Conservation (phyloP, 2,329 filamentous ascomycete species). For the Geosmithia putterillii region DNA sequence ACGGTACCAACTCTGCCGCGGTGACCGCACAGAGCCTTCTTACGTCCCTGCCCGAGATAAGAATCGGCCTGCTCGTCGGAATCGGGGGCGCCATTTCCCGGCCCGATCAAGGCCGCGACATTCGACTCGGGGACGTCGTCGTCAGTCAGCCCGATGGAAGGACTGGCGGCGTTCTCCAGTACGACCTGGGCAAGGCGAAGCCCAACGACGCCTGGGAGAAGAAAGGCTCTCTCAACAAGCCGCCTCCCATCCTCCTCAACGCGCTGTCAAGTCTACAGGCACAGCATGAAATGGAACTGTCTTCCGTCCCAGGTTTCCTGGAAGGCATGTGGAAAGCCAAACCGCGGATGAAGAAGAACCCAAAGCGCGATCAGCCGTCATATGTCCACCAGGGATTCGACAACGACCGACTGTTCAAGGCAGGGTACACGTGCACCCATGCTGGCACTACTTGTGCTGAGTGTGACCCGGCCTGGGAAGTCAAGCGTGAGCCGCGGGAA, state of each 20-base stretch:
- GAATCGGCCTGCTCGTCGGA: conserved; percentile 18
- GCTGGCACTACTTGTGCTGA: not conserved
- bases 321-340: no score
- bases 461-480: not conserved
- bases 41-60: conserved; percentile 14
- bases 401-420: no score
- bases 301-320: not conserved
- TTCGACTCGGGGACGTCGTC: conserved; percentile 10
- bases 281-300: not conserved
- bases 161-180: not conserved
- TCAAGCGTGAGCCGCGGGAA: not conserved
- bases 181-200: not conserved
- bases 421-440: not conserved
- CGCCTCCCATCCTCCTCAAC: not conserved
- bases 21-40: conserved; percentile 12
- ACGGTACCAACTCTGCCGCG: conserved; percentile 12
- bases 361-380: no score
- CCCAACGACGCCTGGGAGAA: conserved; percentile 2
- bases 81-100: conserved; percentile 18
- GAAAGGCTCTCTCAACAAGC: conserved; percentile 1
- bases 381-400: no score
- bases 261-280: not conserved
- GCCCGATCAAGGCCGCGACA: conserved; percentile 11
- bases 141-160: not conserved
- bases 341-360: no score